Evolutionary conservation across 495 filamentous ascomycete genomes (phyloP).

Genomic region (Penicillium cosmopolitanum): DNA sequence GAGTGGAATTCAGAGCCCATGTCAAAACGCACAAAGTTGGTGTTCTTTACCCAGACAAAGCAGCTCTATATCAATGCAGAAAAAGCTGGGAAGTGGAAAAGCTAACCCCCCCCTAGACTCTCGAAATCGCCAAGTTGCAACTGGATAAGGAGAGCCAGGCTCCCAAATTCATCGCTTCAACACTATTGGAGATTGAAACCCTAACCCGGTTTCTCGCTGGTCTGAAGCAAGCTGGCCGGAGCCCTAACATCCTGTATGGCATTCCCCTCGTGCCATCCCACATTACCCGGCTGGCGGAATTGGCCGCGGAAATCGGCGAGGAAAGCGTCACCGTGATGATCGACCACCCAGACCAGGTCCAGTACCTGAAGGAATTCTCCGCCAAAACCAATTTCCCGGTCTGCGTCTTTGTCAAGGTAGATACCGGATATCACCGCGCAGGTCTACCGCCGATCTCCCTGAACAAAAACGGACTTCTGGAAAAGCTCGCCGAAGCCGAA

Average conservation of each 20-base stretch:
- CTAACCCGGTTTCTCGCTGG: slow-evolving; percentile 65
- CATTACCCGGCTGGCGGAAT: slow-evolving; percentile 56
- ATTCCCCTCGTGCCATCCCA: slow-evolving; percentile 71
- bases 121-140: slow-evolving; percentile 74
- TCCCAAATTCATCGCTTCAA: slow-evolving; percentile 77
- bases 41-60: background rate
- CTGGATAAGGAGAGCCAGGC: slow-evolving; percentile 56
- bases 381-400: slow-evolving; percentile 44
- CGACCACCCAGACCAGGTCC: slow-evolving; percentile 69
- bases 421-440: slow-evolving; percentile 77
- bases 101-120: slow-evolving; percentile 55
- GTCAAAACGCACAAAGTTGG: slow-evolving; percentile 85
- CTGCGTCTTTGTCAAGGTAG: slow-evolving; percentile 74
- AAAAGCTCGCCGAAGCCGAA: slow-evolving; percentile 48
- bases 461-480: slow-evolving; percentile 54
- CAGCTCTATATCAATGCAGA: background rate
- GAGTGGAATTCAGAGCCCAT: slow-evolving; percentile 75
- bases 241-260: slow-evolving; percentile 72
- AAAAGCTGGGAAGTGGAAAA: background rate
- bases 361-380: slow-evolving; percentile 43
- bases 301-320: slow-evolving; percentile 54
- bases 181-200: slow-evolving; percentile 73
- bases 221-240: slow-evolving; percentile 52
- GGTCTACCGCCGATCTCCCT: slow-evolving; percentile 61
- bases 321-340: slow-evolving; percentile 67